phyloP scores from a whole-genome alignment of 192 early-diverging fungal genomes.

The Umbelopsis isabellina region DNA sequence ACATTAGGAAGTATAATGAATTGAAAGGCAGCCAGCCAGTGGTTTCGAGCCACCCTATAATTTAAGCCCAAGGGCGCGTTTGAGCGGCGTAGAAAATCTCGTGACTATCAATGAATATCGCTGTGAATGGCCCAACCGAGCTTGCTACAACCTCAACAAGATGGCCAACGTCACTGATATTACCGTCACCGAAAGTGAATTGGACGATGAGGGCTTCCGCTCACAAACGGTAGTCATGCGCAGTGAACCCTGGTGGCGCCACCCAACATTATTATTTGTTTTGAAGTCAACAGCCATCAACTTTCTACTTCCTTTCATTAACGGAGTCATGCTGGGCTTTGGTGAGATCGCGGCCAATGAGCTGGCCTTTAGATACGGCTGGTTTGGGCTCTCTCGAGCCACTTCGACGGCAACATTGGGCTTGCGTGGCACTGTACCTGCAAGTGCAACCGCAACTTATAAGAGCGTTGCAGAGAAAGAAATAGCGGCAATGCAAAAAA shows the following conservation, averaged over 20 bases:
- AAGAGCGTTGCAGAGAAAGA: constrained; percentile 23
- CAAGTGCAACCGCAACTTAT: constrained; percentile 36
- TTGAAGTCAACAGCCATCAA: constrained; percentile 55
- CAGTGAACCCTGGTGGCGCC: constrained; percentile 37
- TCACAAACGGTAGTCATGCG: constrained; percentile 13
- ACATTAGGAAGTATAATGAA: constrained; percentile 21
- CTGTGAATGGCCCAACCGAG: not conserved
- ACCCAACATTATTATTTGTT: constrained; percentile 39
- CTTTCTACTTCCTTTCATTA: constrained; percentile 61
- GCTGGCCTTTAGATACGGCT: constrained; percentile 72
- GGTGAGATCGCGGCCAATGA: constrained; percentile 87
- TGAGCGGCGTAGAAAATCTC: not conserved
- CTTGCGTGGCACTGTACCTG: constrained; percentile 13
- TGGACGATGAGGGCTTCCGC: not conserved
- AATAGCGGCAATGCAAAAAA: not conserved
- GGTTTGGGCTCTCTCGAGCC: constrained; percentile 48
- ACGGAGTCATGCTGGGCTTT: constrained; percentile 71
- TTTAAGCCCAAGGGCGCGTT: not conserved
- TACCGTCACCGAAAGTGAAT: not conserved
- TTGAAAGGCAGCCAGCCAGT: constrained; percentile 23
- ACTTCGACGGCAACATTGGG: constrained; percentile 17
- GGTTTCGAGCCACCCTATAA: not conserved
- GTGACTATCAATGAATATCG: not conserved
- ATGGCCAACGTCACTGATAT: constrained; percentile 18
- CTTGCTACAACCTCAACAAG: not conserved